Percentiles rank a stretch among this genome's conserved stretches.
Conservation (phyloP, 2,329 filamentous ascomycete genomes). For the Coniochaeta sp. region DNA sequence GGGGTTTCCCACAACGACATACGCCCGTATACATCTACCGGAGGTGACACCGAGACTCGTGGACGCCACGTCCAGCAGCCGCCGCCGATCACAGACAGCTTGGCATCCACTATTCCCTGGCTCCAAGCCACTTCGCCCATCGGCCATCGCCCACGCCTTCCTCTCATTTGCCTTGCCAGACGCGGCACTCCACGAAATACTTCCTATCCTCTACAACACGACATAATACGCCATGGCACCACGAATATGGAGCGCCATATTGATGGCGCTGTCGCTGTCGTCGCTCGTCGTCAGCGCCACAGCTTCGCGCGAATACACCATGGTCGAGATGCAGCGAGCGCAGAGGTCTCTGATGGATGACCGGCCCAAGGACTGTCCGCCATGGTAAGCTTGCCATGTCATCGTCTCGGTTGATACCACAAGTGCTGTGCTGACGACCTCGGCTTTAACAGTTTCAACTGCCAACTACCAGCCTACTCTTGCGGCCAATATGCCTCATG, state of each 20-base stretch:
- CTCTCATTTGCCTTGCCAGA: too few species aligned
- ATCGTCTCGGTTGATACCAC: too few species aligned
- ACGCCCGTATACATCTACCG: background rate
- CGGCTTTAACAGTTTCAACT: slow-evolving; percentile 75
- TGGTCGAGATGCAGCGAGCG: slow-evolving; percentile 52
- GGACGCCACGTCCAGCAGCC: background rate
- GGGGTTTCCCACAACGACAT: background rate
- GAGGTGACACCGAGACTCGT: background rate
- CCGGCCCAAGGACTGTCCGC: slow-evolving; percentile 70
- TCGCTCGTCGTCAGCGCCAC: slow-evolving; percentile 21
- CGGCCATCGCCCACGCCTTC: too few species aligned
- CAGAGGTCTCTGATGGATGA: slow-evolving; percentile 66
- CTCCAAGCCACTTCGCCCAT: too few species aligned
- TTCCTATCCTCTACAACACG: too few species aligned
- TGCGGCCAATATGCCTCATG: slow-evolving; percentile 89
- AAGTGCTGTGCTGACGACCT: slow-evolving; percentile 12
- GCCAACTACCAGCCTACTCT: slow-evolving; percentile 83
- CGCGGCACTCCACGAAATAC: too few species aligned
- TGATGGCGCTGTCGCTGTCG: slow-evolving; percentile 33
- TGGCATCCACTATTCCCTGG: background rate
- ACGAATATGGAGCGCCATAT: slow-evolving; percentile 27
- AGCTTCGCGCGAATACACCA: slow-evolving; percentile 49
- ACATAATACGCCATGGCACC: slow-evolving; percentile 26
- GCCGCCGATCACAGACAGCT: background rate
- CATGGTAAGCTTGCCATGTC: too few species aligned